phyloP scores from a whole-genome alignment of 345 rosid species.

The Mallotus nudiflorus region DNA sequence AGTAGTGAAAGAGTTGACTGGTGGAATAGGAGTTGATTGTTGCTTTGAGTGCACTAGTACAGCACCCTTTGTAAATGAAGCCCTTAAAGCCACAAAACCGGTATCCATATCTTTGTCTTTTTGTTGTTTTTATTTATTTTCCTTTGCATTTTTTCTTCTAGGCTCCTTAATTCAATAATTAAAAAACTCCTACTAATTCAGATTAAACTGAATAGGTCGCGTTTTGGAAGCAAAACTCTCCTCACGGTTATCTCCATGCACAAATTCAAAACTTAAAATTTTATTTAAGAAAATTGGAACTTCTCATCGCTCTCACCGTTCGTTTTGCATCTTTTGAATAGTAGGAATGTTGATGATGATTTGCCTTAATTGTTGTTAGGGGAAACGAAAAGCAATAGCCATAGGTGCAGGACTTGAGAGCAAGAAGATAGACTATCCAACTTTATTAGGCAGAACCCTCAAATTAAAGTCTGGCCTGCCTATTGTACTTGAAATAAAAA shows the following conservation, averaged over 20 bases:
- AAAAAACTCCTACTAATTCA: too few species aligned
- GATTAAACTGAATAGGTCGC: too few species aligned
- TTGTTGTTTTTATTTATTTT: too few species aligned
- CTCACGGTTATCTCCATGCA: too few species aligned
- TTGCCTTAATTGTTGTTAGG: constrained; percentile 19
- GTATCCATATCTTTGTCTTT: constrained; percentile 14
- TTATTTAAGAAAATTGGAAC: too few species aligned
- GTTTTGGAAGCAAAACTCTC: too few species aligned
- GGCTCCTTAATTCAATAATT: too few species aligned
- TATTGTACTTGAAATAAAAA: constrained; percentile 37
- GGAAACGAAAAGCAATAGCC: constrained; percentile 48
- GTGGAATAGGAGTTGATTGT: constrained; percentile 54
- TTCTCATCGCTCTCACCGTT: too few species aligned
- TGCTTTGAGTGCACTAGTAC: constrained; percentile 63
- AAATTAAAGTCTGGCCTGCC: constrained; percentile 53
- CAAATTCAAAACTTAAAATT: too few species aligned
- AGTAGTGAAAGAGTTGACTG: constrained; percentile 38
- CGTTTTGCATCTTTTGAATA: too few species aligned
- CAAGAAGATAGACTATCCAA: constrained; percentile 28
- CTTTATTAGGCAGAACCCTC: constrained; percentile 68
- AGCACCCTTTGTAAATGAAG: constrained; percentile 38
- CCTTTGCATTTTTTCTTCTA: too few species aligned
- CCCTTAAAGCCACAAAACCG: constrained; percentile 44
- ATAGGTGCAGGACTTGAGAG: constrained; percentile 35
- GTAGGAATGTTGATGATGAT: too few species aligned